Evolutionary conservation across 352 stramenopile genomes (phyloP), one percentile per base, ranked within the genome.

Genomic region (Phytophthora litchii): DNA sequence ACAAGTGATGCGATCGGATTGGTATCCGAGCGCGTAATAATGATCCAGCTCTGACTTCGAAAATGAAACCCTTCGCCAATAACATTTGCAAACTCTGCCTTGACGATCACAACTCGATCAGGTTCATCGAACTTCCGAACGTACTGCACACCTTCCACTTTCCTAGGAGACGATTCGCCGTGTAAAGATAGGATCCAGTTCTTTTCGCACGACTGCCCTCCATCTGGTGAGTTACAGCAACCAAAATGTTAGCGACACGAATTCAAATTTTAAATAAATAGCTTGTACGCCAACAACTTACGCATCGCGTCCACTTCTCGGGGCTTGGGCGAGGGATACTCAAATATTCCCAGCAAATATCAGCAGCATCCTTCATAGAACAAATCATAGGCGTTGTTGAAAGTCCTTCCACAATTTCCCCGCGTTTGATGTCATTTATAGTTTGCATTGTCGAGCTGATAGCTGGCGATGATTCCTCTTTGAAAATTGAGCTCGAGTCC

Each of bases 81-180:
- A 5, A 73, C 49, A 21, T 41, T 57, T 34, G 69, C 59, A 3
- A 70, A 17, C 13, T 64, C 54, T 2, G 60, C 42, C 20, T 60
- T 60, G 20, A 73, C 58, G 21, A 73, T 69, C 7, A 67, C 64
- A 13, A 66, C 47, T 10, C 59, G 53, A 9, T 73, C 64, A 6
- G 54, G 54, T n/a, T 73, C 64, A 2, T 37, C 29, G 36, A 43
- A 73, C n/a, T 66, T 69, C 31, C 59, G 64, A 25, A 70, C 37
- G 34, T 63, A 70, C 23, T 73, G 64, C 10, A 73, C 25, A 1
- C 64, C 64, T 16, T 64, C 69, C 11, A 73, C 48, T 31, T 56
- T 43, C 6, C 62, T 64, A 1, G 56, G 41, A 12, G 56, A 59
- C 4, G 61, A 54, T 16, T 44, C 35, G 20, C 49, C 43, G 4